Evolutionary conservation across 106 monocot genomes (phyloP), one percentile per base, ranked within the genome.

Genomic region (Agapanthus africanus): DNA sequence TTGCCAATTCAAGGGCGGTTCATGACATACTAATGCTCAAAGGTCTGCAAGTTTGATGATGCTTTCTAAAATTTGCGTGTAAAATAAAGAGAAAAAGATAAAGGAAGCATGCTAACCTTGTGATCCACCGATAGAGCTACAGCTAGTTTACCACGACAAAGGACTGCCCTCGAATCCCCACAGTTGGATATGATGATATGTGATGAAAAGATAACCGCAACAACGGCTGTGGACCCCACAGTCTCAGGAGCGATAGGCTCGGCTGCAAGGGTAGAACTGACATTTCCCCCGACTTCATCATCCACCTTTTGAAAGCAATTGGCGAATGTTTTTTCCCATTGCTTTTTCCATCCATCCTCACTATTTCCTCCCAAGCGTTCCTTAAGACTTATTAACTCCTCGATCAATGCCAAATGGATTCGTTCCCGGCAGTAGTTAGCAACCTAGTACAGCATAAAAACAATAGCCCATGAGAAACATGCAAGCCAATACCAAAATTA

Each of bases 161-260:
- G 87, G 13, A 94, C 90, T 7, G 94, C 94, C 52, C 94, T 85
- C 9, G 94, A 94, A 83, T 94, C 94, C n/a, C 94, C 94, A 77
- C 94, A 90, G 31, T 90, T 94, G 27, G 94, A 84, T 16, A 94
- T 54, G 37, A 94, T 90, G 28, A 94, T 87, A 65, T 94, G 94
- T 0, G 94, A 87, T 60, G 90, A 90, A 46, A 90, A 94, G 37
- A 94, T 63, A 71, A 94, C 74, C 70, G 94, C 80, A 39, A 90
- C 94, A 4, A 94, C 85, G 33, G 94, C 90, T 34, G 94, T 94
- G 31, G 94, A 87, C 38, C 93, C 94, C 14, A 87, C 94, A 38
- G 94, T 90, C 77, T 94, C 94, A 0, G 90, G 90, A 1, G 90
- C 94, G 62, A 94, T 42, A 65, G 94, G 83, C 50, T 87, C 89